Conservation (phyloP, 1,284 basidiomycete species). For the Boletellus deceptivus region DNA sequence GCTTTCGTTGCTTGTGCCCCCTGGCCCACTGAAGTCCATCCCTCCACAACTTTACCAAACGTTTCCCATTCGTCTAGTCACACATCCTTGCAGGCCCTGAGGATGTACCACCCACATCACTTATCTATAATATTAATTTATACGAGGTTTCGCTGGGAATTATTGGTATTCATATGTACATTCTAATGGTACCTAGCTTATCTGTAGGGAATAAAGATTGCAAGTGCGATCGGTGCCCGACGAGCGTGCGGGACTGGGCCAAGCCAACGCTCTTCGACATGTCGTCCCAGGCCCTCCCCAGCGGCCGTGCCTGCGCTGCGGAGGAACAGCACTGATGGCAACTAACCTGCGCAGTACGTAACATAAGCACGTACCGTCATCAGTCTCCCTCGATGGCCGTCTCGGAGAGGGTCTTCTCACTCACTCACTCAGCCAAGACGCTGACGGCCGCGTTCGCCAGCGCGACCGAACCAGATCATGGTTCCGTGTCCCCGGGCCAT, state of each 20-base stretch:
- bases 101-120: not conserved
- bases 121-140: slow-evolving; percentile 25
- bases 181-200: slow-evolving; percentile 11
- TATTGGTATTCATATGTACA: slow-evolving; percentile 3
- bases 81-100: slow-evolving; percentile 42
- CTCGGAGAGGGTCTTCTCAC: slow-evolving; percentile 25
- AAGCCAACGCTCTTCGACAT: too few species aligned
- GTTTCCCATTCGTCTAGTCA: slow-evolving; percentile 51
- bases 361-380: too few species aligned
- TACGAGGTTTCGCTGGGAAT: not conserved
- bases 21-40: slow-evolving; percentile 30
- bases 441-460: slow-evolving; percentile 30
- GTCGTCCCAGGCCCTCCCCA: not conserved
- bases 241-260: too few species aligned
- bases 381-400: slow-evolving; percentile 19
- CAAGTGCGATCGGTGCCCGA: too few species aligned
- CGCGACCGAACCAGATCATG: slow-evolving; percentile 10
- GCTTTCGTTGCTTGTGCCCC: slow-evolving; percentile 36
- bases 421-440: slow-evolving; percentile 27
- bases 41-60: slow-evolving; percentile 37
- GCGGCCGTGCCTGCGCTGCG: not conserved
- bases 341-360: too few species aligned
- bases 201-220: not conserved
- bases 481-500: slow-evolving; percentile 23
- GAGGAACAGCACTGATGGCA: not conserved